These are phyloP conservation scores for Penicillium sp. DNA, from an alignment of 2,329 filamentous ascomycete species.

Conservation along the genomic window DNA sequence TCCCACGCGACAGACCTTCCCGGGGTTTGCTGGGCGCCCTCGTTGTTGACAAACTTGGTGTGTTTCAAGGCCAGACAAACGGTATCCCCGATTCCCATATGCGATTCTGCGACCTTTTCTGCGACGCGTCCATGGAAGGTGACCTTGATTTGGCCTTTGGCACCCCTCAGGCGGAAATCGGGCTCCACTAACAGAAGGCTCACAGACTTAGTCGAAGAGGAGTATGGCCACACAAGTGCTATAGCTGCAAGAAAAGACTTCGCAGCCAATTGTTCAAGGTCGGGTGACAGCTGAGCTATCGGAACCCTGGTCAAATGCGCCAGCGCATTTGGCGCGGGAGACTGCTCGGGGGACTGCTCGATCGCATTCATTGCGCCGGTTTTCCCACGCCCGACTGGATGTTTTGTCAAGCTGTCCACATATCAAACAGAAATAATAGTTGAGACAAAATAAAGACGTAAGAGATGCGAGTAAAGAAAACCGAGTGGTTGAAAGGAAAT, in stretches of 20 bases:
- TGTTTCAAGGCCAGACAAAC: conserved; percentile 62
- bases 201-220: conserved; percentile 61
- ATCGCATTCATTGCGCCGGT: conserved; percentile 24
- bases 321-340: conserved; percentile 18
- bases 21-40: conserved; percentile 45
- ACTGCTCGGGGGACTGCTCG: conserved; percentile 19
- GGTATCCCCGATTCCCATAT: conserved; percentile 69
- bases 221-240: conserved; percentile 87
- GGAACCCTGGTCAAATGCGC: conserved; percentile 24
- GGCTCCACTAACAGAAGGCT: conserved; percentile 75
- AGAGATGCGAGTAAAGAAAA: neutral
- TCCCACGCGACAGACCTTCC: conserved; percentile 52
- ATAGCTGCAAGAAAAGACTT: conserved; percentile 58
- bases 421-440: neutral
- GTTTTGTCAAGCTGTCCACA: conserved; percentile 4
- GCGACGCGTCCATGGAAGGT: conserved; percentile 65
- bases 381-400: conserved; percentile 5
- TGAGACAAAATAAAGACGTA: neutral
- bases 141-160: conserved; percentile 70
- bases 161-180: conserved; percentile 68
- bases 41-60: conserved; percentile 53
- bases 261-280: conserved; percentile 19
- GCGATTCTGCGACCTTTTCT: conserved; percentile 56
- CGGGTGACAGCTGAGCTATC: conserved; percentile 37
- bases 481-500: neutral